Percentiles rank a stretch among this genome's conserved stretches.
phyloP scores from a whole-genome alignment of 2,329 filamentous ascomycete species.

The Xylaria sp. region DNA sequence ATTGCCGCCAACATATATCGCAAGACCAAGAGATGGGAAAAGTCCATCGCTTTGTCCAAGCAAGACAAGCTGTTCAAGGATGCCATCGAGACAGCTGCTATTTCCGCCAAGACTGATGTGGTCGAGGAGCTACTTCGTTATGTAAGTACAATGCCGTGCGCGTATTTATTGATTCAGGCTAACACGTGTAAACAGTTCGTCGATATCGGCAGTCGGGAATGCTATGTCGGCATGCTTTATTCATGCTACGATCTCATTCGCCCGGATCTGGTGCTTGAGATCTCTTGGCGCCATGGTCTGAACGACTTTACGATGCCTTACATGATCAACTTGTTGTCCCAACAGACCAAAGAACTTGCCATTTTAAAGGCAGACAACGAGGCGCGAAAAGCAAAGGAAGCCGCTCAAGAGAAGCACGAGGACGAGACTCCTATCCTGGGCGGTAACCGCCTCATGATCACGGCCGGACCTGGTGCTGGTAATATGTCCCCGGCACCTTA shows the following conservation, averaged over 20 bases:
- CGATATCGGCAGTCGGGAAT: constrained; percentile 98
- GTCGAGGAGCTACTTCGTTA: constrained; percentile 97
- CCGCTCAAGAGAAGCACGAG: constrained; percentile 81
- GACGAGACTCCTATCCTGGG: constrained; percentile 95
- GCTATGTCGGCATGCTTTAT: constrained; percentile 99
- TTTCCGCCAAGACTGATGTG: constrained; percentile 88
- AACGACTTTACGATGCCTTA: constrained; percentile 99
- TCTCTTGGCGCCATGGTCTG: constrained; percentile 95
- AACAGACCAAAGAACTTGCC: constrained; percentile 88
- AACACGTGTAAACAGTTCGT: constrained; percentile 76
- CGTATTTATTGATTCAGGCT: constrained; percentile 42
- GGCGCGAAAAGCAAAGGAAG: constrained; percentile 82
- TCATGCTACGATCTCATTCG: constrained; percentile 97
- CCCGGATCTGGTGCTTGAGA: constrained; percentile 90
- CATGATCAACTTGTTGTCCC: constrained; percentile 97
- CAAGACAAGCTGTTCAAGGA: constrained; percentile 99
- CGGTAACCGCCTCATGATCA: constrained; percentile 90
- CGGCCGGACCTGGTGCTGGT: constrained; percentile 77
- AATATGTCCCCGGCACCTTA: constrained; percentile 74
- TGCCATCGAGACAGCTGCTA: constrained; percentile 95
- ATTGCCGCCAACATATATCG: constrained; percentile 98
- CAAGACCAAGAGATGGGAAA: constrained; percentile 99
- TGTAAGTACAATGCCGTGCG: constrained; percentile 70
- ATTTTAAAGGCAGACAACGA: constrained; percentile 94
- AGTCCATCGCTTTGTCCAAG: constrained; percentile 96